A percentile compares a stretch with the other conserved stretches of the same genome.
Evolutionary conservation across 768 basidiomycete genomes (phyloP).

Genomic region (Hypholoma sublateritium): DNA sequence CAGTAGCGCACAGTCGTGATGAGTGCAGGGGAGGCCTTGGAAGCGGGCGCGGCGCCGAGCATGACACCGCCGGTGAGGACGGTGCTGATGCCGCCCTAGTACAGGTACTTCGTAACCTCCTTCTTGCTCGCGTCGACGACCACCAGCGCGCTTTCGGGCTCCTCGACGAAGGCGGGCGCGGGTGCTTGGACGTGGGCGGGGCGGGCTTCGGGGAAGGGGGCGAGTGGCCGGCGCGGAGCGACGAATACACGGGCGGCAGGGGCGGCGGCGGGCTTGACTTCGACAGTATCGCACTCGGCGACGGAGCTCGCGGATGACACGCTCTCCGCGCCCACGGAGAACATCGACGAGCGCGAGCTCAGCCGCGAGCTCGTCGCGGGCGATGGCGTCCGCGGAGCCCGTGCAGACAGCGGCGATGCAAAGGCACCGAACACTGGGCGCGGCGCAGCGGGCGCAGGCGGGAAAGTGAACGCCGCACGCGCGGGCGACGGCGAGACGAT

Average conservation of each 20-base stretch:
- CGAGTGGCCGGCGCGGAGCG: no score
- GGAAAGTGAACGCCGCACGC: slow-evolving; percentile 22
- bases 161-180: not conserved
- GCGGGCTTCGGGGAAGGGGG: no score
- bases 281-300: no score
- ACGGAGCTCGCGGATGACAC: no score
- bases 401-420: not conserved
- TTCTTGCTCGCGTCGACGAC: slow-evolving; percentile 28
- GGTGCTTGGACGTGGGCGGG: not conserved
- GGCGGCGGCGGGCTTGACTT: no score
- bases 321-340: slow-evolving; percentile 14
- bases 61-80: slow-evolving; percentile 45
- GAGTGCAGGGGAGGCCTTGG: no score
- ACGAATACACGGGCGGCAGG: no score
- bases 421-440: slow-evolving; percentile 1
- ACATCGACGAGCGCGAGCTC: slow-evolving; percentile 35
- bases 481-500: slow-evolving; percentile 37
- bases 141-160: slow-evolving; percentile 2
- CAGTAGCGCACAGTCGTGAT: no score
- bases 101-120: slow-evolving; percentile 35
- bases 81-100: slow-evolving; percentile 42
- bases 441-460: slow-evolving; percentile 21
- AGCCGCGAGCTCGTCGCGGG: slow-evolving; percentile 26
- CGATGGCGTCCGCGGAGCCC: no score
- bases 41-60: slow-evolving; percentile 25